Evolutionary conservation across 208 protist species (phyloP).

Genomic region (Trypanosoma cruzi): DNA sequence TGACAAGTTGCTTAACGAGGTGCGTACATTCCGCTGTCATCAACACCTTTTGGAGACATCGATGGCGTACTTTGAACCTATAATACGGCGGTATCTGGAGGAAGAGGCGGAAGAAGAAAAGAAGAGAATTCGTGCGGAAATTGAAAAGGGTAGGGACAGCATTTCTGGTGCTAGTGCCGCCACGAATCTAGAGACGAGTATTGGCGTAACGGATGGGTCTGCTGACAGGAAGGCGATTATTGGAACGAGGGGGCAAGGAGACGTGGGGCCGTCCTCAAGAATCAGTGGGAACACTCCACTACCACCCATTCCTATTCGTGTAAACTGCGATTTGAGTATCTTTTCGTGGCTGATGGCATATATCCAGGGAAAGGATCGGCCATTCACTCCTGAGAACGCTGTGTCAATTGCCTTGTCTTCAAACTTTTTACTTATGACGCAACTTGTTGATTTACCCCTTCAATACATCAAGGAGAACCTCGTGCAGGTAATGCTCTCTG

Average conservation of each 20-base stretch:
- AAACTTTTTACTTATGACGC: constrained; percentile 68
- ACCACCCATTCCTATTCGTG: constrained; percentile 45
- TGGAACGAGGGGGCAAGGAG: neutral
- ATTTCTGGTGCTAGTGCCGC: neutral
- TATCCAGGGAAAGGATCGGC: constrained; percentile 40
- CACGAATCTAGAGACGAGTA: neutral
- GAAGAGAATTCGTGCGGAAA: neutral
- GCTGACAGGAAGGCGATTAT: neutral
- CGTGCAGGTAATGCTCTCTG: constrained; percentile 50
- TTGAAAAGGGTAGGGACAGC: neutral
- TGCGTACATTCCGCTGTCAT: constrained; percentile 52
- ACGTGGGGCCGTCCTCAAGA: neutral
- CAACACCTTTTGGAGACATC: constrained; percentile 37
- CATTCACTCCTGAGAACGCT: constrained; percentile 50
- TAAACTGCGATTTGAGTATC: constrained; percentile 66
- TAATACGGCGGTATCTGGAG: constrained; percentile 48
- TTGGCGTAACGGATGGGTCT: neutral
- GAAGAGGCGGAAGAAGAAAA: constrained; percentile 25
- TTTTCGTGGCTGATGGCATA: constrained; percentile 79
- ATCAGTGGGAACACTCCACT: neutral
- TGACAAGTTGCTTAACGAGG: constrained; percentile 41
- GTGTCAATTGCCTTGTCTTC: constrained; percentile 72
- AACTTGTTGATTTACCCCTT: constrained; percentile 56
- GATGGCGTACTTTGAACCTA: constrained; percentile 73
- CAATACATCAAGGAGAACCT: constrained; percentile 60